Base-by-base conservation (phyloP, 768 basidiomycete species). In the Amanita exitialis region DNA sequence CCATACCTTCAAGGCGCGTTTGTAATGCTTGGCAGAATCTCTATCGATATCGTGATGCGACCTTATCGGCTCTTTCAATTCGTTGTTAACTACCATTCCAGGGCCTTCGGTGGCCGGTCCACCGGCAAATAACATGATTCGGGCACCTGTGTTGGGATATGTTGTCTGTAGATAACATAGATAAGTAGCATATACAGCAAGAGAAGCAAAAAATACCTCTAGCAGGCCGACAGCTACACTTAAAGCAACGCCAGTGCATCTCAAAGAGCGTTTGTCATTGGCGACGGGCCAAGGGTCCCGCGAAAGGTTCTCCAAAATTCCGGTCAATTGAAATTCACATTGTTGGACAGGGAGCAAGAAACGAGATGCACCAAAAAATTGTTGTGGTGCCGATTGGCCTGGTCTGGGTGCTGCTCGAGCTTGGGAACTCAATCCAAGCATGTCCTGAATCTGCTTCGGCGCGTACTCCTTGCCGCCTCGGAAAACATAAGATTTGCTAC, bases 31-130 rank as follows among this genome's bases (percentile, higher is more conserved):
- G 39, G 86, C 94, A 55, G 82, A 87, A 65, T 99, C 96, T 16
- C 92, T 78, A 61, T 99, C 96, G 59, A 98, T 98, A 61, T 99
- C 96, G 69, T 98, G 95, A 64, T 99, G 96, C 6, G 93, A 96
- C 48, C 96, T 86, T 55, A 99, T 98, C 2, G 94, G 92, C 61
- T 99, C 96, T 69, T 90, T 89, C 51, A 98, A 73, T 68, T 98
- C 95, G 57, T 90, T 90, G 67, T 79, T 86, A 51, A 98, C 96
- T 28, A 97, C 94, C 82, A 93, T 83, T 15, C 96, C 96, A 0
- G 96, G 96, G 2, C 96, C 96, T 62, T 97, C 93, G 1, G 95
- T 96, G 8, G 87, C 86, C 12, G 96, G 90, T 25, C 96, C 96
- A 58, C 95, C 96, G 34, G 93, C 73, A 62, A 98, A 98, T 30